Evolutionary conservation across 2,329 filamentous ascomycete species (phyloP).

Genomic region (Colletotrichum sojae): DNA sequence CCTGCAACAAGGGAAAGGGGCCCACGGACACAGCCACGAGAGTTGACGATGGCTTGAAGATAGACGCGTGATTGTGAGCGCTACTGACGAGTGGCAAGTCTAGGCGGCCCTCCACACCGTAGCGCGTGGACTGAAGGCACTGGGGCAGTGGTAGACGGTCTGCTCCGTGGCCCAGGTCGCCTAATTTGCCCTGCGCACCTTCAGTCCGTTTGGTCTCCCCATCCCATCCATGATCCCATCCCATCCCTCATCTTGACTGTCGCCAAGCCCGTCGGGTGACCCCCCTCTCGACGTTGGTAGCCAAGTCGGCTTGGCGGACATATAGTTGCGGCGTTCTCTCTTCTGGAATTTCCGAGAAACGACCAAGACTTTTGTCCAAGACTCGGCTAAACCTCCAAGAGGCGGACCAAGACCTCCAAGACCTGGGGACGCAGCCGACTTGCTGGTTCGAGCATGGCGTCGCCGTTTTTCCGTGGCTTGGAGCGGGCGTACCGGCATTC

Average conservation of each 20-base stretch:
- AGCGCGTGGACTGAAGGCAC: not conserved
- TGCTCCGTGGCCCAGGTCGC: not conserved
- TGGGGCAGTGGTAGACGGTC: too few relatives aligned
- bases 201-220: not conserved
- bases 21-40: constrained; percentile 24
- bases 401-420: constrained; percentile 5
- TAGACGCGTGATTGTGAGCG: not conserved
- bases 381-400: not conserved
- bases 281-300: not conserved
- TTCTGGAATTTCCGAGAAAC: constrained; percentile 21
- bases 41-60: not conserved
- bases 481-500: constrained; percentile 23
- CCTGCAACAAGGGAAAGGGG: not conserved
- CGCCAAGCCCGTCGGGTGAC: constrained; percentile 5
- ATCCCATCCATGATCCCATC: too few relatives aligned
- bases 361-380: not conserved
- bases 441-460: constrained; percentile 7
- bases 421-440: not conserved
- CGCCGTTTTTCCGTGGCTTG: constrained; percentile 9
- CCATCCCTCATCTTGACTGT: constrained; percentile 2
- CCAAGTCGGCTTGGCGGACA: constrained; percentile 10
- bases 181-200: not conserved
- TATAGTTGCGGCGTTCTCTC: constrained; percentile 21
- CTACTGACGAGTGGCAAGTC: not conserved
- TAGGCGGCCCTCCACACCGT: too few relatives aligned